Evolutionary conservation across 139 green algal genomes (phyloP), one percentile per base, ranked within the genome.

Genomic region (Chlorella sp.): DNA sequence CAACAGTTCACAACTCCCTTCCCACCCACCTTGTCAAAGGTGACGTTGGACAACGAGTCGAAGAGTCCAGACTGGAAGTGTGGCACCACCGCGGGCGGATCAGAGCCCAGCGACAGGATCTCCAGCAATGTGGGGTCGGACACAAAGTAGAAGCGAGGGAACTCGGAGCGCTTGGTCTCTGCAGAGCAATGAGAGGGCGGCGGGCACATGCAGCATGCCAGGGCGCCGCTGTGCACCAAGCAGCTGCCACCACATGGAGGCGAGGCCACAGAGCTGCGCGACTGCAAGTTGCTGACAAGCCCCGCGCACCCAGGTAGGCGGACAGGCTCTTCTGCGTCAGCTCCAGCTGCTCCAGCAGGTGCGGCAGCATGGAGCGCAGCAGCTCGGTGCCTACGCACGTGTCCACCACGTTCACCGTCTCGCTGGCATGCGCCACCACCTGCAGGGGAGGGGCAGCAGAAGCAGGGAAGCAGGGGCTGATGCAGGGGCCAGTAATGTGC

Each of bases 131-230:
- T 98, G 72, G 96, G 94, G 86, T 99, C 96, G 9, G 95, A 98
- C 51, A 99, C 96, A 89, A 99, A 99, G 90, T 99, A 98, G 89
- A 99, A 99, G 82, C 96, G 93, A 0, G 96, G 96, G 86, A 99
- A 99, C 86, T 98, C 93, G 47, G 95, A 96, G 72, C 96, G 92
- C 91, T 99, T 99, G 85, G 93, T 94, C 90, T 99, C 88, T 90
- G 73, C 51, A 67, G 3, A 32, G 30, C 55, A 26, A 1, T 21
- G 25, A 11, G 9, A 55, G 18, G 74, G 11, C 1, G 32, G 25
- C 5, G 9, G 74, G 15, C 64, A 6, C 64, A 26, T 67, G 60
- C 17, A 67, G 44, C 44, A 16, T 51, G 44, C n/a, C n/a, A n/a
- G 44, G 9, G 44, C 44, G 7, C 6, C 6, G 44, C 44, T 51